Conservation (phyloP, 1,139 yeast species). For the Candida sp. region DNA sequence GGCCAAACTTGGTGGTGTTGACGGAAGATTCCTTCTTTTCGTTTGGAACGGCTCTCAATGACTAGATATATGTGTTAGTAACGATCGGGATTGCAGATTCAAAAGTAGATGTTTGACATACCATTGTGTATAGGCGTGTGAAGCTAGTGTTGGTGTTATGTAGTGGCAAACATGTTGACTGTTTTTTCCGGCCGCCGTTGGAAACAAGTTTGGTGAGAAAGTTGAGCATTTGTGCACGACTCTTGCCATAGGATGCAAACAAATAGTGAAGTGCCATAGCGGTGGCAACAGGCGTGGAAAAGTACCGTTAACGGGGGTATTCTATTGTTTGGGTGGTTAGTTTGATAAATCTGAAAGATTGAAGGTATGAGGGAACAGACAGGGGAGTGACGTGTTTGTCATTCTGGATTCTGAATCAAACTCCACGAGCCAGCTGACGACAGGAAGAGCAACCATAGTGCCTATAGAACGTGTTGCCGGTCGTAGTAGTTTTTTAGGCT, state of each 20-base stretch:
- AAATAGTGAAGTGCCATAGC: neutral
- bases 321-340: too few relatives aligned
- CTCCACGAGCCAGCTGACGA: too few relatives aligned
- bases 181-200: neutral
- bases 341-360: too few relatives aligned
- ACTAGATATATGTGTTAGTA: constrained; percentile 23
- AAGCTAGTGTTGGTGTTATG: neutral
- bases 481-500: too few relatives aligned
- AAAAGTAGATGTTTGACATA: neutral
- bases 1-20: constrained; percentile 53
- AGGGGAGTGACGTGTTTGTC: too few relatives aligned
- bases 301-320: neutral
- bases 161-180: constrained; percentile 1
- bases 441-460: too few relatives aligned
- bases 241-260: neutral
- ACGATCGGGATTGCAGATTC: neutral
- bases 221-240: neutral
- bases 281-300: neutral
- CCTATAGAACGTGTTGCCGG: too few relatives aligned
- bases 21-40: constrained; percentile 43
- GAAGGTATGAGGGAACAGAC: too few relatives aligned
- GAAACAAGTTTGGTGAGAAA: neutral
- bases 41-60: constrained; percentile 56
- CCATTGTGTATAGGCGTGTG: neutral
- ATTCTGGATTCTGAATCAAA: too few relatives aligned